Base-by-base conservation (phyloP, 1,139 yeast genomes). In the Candida pseudoviswanathii region DNA sequence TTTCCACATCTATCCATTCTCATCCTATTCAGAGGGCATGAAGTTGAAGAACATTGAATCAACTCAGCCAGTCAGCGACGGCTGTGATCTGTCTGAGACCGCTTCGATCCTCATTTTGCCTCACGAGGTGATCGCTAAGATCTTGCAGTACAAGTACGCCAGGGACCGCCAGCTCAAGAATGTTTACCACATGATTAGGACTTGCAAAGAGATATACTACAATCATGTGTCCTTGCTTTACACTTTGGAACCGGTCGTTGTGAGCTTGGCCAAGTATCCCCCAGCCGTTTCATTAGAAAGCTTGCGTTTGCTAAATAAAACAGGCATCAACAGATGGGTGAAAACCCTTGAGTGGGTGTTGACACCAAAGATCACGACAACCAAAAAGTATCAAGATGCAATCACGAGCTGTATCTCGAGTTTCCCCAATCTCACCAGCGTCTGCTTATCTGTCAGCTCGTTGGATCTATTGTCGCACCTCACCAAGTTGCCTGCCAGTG, bases 141-240 rank as follows among this genome's bases (percentile, higher is more conserved):
- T 48, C 16, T 39, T 48, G 11, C 16, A 29, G 7, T 37, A 42
- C 8, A 40, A 45, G 16, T 48, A 32, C 16, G 10, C n/a, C 4
- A 33, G n/a, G 8, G 45, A 48, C 26, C 27, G 11, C 2, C 16
- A 6, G 4, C 42, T 48, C 25, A 29, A 33, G 7, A 11, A 43
- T 21, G 43, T 48, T 6, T 43, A 45, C 26, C 46, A 47, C 21
- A 38, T 48, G 26, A 42, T 48, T 7, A 29, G 38, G 9, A 38
- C 46, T 27, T 48, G 51, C 24, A 45, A 30, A 40, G 29, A 44
- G 6, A 30, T 48, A 9, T 48, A 48, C 27, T 16, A 38, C 9
- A 40, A 34, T n/a, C 43, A 45, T 33, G 32, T 48, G 10, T 24
- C 27, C 9, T 29, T 48, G 29, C 29, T 48, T 27, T 48, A 48